Evolutionary conservation across 2,329 filamentous ascomycete genomes (phyloP), one percentile per base, ranked within the genome.

Genomic region (Nigrospora osmanthi): DNA sequence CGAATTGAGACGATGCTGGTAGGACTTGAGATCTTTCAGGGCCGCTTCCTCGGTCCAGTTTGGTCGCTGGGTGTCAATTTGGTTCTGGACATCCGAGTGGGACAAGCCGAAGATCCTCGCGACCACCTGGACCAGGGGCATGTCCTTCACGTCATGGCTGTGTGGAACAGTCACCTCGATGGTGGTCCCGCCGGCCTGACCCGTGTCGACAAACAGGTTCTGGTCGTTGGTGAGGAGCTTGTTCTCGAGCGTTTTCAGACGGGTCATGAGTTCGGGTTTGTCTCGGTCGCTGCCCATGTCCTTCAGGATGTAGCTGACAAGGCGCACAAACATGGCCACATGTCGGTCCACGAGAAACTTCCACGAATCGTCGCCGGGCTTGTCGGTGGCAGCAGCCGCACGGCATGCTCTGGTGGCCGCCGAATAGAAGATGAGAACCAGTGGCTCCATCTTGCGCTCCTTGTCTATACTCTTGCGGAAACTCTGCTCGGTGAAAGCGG

Each of bases 351-450:
- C 89, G 67, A 97, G 81, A 47, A 86, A 72, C 68, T 93, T 95
- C 87, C 89, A 96, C 43, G 80, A 79, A 61, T 95, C 89, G 63
- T 97, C 91, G 39, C 86, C 85, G 0, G 81, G 75, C 1, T 78
- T 66, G 64, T 87, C 87, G 2, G 23, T 6, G 43, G 85, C 78
- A 62, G 32, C 31, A 43, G 85, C 78, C 62, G 88, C 55, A 55
- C 87, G 64, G 57, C 95, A 77, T 49, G 95, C 90, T 63, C 95
- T 94, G 38, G 89, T 95, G 7, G 93, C 90, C 51, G 88, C 86
- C 1, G 90, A 94, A 67, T 94, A 97, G 72, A 98, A 97, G 52
- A 97, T 96, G 54, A 98, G 75, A 42, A 98, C 81, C 42, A 97
- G 70, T 51, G 95, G 90, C 65, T 98, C 93, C 17, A 95, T 84